These are phyloP conservation scores for Mucor sp. DNA, from an alignment of 371 early-diverging fungal species.

Conservation along the genomic window DNA sequence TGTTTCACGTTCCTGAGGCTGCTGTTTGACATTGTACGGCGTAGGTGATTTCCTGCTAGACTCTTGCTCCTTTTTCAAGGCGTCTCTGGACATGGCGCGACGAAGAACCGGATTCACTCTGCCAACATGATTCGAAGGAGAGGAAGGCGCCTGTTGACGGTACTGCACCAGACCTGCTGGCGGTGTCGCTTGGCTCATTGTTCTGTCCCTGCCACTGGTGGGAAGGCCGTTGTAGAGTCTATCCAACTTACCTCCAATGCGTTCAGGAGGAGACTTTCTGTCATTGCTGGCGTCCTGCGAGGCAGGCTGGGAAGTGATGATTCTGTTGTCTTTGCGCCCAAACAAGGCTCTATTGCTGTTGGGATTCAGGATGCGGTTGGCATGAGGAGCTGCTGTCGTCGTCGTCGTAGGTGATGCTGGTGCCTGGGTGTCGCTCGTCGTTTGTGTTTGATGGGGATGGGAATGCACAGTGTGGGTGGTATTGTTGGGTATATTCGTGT, in stretches of 20 bases:
- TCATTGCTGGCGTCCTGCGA: neutral
- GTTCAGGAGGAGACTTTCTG: conserved; percentile 22
- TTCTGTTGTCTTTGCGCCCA: neutral
- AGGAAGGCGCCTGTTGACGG: conserved; percentile 2
- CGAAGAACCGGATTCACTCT: conserved; percentile 27
- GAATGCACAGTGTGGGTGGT: neutral
- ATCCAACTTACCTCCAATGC: conserved; percentile 26
- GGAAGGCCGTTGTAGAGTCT: conserved; percentile 42
- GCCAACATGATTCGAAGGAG: neutral
- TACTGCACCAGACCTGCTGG: neutral
- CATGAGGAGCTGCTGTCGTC: neutral
- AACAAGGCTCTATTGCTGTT: neutral
- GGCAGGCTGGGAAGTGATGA: neutral
- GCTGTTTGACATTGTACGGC: neutral
- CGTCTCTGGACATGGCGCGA: conserved; percentile 39
- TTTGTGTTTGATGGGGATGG: neutral
- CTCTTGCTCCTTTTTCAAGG: conserved; percentile 15
- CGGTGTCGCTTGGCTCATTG: conserved; percentile 2
- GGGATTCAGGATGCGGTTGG: neutral
- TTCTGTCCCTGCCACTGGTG: conserved; percentile 19
- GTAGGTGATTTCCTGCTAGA: conserved; percentile 11
- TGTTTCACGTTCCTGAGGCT: neutral
- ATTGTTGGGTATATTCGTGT: neutral
- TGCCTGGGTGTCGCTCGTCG: neutral
- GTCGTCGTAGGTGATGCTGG: neutral